Evolutionary conservation across 2,329 filamentous ascomycete genomes (phyloP).

Genomic region (Talaromyces amestolkiae): DNA sequence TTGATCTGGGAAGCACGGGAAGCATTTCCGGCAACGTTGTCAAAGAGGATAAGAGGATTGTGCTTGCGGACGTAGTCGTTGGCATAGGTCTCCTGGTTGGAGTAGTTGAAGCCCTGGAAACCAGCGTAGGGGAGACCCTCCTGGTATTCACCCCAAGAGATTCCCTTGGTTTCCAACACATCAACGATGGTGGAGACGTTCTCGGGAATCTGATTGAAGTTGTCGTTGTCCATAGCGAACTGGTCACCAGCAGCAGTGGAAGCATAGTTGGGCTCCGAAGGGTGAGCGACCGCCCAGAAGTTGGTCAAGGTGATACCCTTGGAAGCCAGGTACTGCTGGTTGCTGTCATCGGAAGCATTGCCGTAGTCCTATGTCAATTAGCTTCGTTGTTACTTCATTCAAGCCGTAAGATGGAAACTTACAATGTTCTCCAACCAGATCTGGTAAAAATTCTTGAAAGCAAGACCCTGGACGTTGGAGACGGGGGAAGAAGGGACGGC

Average conservation of each 20-base stretch:
- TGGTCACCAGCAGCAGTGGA: constrained; percentile 67
- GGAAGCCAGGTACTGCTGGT: constrained; percentile 31
- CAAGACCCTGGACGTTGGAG: constrained; percentile 66
- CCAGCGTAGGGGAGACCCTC: constrained; percentile 75
- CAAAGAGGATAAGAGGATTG: constrained; percentile 65
- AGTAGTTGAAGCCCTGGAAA: constrained; percentile 63
- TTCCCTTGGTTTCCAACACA: constrained; percentile 62
- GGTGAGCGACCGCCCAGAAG: constrained; percentile 65
- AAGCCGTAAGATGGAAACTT: constrained; percentile 28
- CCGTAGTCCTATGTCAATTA: constrained; percentile 50
- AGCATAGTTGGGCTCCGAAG: constrained; percentile 74
- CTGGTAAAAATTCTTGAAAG: constrained; percentile 68
- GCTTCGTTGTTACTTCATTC: not conserved
- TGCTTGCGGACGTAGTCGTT: constrained; percentile 85
- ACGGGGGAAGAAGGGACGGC: constrained; percentile 62
- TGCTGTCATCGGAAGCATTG: constrained; percentile 59
- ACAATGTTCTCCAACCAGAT: constrained; percentile 77
- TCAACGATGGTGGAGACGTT: constrained; percentile 69
- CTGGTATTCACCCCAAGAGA: constrained; percentile 71
- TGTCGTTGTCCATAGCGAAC: constrained; percentile 69
- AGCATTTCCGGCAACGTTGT: constrained; percentile 59
- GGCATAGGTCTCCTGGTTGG: constrained; percentile 63
- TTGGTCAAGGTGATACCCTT: constrained; percentile 61
- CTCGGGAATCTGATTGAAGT: constrained; percentile 56
- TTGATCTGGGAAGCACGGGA: constrained; percentile 68